These are phyloP conservation scores for Cenchrus purpureus DNA, from an alignment of 176 grass and related monocot species.

Conservation along the genomic window DNA sequence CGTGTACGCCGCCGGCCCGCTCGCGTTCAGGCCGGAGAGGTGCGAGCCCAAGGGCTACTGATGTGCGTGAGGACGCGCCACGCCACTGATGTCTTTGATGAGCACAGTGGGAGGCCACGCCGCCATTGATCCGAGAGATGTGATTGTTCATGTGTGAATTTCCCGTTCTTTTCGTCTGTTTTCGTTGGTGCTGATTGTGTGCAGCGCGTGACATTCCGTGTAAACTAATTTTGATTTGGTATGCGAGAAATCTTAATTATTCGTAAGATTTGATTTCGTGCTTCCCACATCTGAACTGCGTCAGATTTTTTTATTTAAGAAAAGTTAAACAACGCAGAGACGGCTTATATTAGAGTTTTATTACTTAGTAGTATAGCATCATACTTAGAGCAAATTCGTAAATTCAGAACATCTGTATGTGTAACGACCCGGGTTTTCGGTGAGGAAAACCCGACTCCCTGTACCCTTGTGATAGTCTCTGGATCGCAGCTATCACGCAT, in stretches of 20 bases:
- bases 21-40: slow-evolving; percentile 59
- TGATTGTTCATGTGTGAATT: neutral
- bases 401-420: too few species aligned
- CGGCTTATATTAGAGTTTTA: too few species aligned
- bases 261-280: neutral
- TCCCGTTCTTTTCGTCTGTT: neutral
- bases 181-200: neutral
- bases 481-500: too few species aligned
- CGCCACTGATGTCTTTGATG: neutral
- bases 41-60: slow-evolving; percentile 48
- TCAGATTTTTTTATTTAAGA: too few species aligned
- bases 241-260: neutral
- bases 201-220: neutral
- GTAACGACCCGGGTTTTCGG: too few species aligned
- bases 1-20: slow-evolving; percentile 46
- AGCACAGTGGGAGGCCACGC: neutral
- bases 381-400: too few species aligned
- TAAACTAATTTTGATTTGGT: neutral
- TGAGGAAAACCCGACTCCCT: too few species aligned
- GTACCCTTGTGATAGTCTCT: too few species aligned
- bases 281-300: too few species aligned
- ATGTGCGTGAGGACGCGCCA: neutral
- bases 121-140: neutral
- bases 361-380: too few species aligned
- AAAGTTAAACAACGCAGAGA: too few species aligned